phyloP scores from a whole-genome alignment of 2,329 filamentous ascomycete species.

The Exophiala aquamarina region DNA sequence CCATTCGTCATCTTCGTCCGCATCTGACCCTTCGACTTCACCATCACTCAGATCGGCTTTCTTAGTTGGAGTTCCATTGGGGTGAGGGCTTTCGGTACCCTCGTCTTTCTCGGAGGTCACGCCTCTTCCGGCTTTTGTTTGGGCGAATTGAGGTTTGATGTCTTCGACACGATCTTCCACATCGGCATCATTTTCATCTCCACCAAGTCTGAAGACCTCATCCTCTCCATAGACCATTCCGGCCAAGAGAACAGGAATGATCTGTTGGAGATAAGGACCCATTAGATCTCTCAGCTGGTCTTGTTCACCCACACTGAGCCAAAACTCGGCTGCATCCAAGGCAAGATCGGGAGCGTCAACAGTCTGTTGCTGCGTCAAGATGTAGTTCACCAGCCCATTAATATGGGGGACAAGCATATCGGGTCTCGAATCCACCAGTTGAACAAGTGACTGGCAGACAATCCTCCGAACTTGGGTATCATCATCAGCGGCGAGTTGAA shows the following conservation, averaged over 20 bases:
- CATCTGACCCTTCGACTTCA: slow-evolving; percentile 74
- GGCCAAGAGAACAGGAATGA: slow-evolving; percentile 85
- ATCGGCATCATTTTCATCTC: slow-evolving; percentile 84
- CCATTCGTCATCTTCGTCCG: slow-evolving; percentile 70
- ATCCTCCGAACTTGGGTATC: slow-evolving; percentile 83
- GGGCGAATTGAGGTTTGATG: slow-evolving; percentile 89
- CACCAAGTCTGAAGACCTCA: slow-evolving; percentile 81
- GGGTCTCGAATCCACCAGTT: slow-evolving; percentile 84
- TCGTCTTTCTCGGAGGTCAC: slow-evolving; percentile 38
- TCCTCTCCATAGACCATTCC: slow-evolving; percentile 98
- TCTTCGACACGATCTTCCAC: slow-evolving; percentile 87
- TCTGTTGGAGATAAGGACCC: slow-evolving; percentile 74
- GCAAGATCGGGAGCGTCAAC: slow-evolving; percentile 82
- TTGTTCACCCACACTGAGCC: slow-evolving; percentile 90
- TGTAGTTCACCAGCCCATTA: slow-evolving; percentile 84
- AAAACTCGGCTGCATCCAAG: slow-evolving; percentile 94
- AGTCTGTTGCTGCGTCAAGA: slow-evolving; percentile 82
- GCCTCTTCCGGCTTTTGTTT: slow-evolving; percentile 59
- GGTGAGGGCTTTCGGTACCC: slow-evolving; percentile 37
- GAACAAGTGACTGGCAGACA: slow-evolving; percentile 90
- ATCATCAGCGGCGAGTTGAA: slow-evolving; percentile 73
- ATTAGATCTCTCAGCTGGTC: slow-evolving; percentile 74
- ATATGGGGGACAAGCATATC: slow-evolving; percentile 90
- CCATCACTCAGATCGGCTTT: slow-evolving; percentile 80
- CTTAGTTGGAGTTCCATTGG: slow-evolving; percentile 55